These are phyloP conservation scores for Austroboletus sp. DNA, from an alignment of 1,284 basidiomycete genomes.

Conservation along the genomic window DNA sequence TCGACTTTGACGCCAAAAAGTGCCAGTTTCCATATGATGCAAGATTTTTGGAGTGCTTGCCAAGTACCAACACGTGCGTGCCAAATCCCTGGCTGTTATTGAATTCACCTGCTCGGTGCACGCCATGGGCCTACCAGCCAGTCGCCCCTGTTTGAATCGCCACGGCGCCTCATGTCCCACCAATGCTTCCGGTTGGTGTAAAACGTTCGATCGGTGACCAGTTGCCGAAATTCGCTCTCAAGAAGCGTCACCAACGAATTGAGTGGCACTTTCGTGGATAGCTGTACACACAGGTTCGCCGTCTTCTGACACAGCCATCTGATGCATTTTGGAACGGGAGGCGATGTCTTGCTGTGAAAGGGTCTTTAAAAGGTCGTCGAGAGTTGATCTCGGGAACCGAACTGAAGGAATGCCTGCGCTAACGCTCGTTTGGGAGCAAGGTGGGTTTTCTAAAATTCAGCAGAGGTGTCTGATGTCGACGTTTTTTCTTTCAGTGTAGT, in stretches of 20 bases:
- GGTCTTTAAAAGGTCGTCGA: constrained; percentile 9
- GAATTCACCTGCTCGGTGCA: background rate
- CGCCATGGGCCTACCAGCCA: background rate
- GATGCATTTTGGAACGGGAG: background rate
- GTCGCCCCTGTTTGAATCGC: background rate
- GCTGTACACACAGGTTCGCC: background rate
- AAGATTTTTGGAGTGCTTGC: too few species aligned
- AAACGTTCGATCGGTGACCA: background rate
- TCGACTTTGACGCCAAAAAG: too few species aligned
- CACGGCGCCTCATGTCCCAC: background rate
- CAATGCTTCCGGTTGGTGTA: background rate
- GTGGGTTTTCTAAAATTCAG: constrained; percentile 3
- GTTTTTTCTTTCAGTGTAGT: background rate
- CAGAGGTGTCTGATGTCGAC: background rate
- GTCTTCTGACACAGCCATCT: background rate
- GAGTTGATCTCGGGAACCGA: background rate
- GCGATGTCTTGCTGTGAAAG: constrained; percentile 17
- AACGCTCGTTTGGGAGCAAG: background rate
- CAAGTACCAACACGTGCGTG: too few species aligned
- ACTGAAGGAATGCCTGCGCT: background rate
- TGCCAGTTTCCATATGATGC: too few species aligned
- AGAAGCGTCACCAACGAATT: background rate
- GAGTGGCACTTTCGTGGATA: constrained; percentile 1
- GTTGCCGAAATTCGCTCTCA: background rate
- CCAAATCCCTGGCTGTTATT: background rate